Evolutionary conservation across 441 rosid species (phyloP).

Genomic region (Geranium incanum): DNA sequence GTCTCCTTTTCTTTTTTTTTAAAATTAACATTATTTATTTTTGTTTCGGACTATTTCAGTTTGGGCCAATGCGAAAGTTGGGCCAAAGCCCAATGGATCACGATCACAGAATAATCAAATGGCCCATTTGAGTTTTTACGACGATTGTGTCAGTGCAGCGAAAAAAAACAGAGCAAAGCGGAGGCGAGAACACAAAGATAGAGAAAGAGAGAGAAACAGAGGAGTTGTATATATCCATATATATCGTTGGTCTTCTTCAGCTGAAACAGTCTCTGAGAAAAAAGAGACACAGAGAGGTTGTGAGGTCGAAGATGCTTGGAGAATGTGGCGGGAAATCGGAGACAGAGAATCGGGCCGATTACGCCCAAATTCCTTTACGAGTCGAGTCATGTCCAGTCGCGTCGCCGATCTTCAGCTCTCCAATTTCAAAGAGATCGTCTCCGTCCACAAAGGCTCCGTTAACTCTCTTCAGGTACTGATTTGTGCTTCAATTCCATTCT

Average conservation of each 20-base stretch:
- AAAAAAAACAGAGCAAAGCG: too few relatives aligned
- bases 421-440: conserved; percentile 66
- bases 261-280: neutral
- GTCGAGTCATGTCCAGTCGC: conserved; percentile 51
- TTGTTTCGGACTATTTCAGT: too few relatives aligned
- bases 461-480: conserved; percentile 72
- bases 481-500: neutral
- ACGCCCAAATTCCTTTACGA: conserved; percentile 52
- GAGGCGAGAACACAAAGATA: neutral
- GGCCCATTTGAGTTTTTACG: too few relatives aligned
- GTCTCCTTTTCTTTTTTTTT: too few relatives aligned
- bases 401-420: conserved; percentile 59
- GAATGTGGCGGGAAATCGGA: conserved; percentile 80
- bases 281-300: conserved; percentile 4
- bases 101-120: too few relatives aligned
- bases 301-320: conserved; percentile 66
- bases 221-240: neutral
- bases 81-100: too few relatives aligned
- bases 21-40: too few relatives aligned
- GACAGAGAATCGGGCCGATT: conserved; percentile 73
- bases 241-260: neutral
- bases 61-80: too few relatives aligned
- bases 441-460: conserved; percentile 76
- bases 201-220: neutral
- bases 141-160: too few relatives aligned